phyloP scores from a whole-genome alignment of 495 filamentous ascomycete genomes.

The Lepidopterella palustris region DNA sequence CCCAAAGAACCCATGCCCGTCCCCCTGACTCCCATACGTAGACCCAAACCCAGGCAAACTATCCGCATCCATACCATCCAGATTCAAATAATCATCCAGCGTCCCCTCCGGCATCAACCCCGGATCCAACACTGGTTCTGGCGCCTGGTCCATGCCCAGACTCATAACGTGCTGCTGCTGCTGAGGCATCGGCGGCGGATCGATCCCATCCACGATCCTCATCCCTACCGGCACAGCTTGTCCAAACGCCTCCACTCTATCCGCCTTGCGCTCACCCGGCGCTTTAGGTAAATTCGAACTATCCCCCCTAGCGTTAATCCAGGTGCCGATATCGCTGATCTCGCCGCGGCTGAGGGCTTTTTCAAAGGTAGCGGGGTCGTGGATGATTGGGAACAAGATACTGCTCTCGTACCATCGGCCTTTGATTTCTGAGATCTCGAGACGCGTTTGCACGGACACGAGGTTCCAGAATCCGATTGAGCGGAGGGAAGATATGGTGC shows the following conservation, averaged over 20 bases:
- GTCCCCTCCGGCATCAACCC: background rate
- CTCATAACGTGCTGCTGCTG: background rate
- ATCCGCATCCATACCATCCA: background rate
- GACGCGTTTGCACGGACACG: conserved; percentile 27
- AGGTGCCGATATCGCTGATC: conserved; percentile 40
- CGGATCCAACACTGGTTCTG: background rate
- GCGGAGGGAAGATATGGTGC: conserved; percentile 36
- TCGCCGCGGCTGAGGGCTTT: conserved; percentile 36
- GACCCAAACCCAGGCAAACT: background rate
- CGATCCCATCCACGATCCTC: background rate
- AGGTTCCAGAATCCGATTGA: conserved; percentile 44
- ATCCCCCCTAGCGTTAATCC: conserved; percentile 47
- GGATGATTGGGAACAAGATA: conserved; percentile 46
- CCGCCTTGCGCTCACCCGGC: background rate
- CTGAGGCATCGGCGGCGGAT: background rate
- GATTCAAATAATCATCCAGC: conserved; percentile 1
- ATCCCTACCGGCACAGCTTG: background rate
- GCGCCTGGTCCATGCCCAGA: background rate
- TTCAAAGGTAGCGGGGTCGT: conserved; percentile 34
- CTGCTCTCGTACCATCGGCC: conserved; percentile 59
- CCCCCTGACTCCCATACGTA: background rate
- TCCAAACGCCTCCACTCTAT: background rate
- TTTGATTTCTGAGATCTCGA: conserved; percentile 49
- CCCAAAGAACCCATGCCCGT: background rate
- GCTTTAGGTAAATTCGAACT: background rate